phyloP scores from a whole-genome alignment of 2,329 filamentous ascomycete genomes.

The Colletotrichum aenigma region DNA sequence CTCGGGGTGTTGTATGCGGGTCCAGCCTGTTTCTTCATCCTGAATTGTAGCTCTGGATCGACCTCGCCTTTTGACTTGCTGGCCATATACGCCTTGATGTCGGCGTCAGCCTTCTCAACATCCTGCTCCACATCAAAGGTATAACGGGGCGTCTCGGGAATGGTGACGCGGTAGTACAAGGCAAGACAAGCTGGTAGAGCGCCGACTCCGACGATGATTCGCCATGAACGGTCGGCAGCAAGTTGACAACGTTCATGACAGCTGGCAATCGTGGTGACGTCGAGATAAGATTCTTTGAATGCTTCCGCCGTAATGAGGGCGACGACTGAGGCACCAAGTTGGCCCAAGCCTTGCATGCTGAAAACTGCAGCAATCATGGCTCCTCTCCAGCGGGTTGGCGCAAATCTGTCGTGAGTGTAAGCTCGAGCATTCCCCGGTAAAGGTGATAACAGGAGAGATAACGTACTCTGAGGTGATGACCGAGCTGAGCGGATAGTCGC shows the following conservation, averaged over 20 bases:
- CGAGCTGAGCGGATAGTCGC: conserved; percentile 80
- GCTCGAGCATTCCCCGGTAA: not conserved
- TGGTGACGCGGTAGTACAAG: conserved; percentile 85
- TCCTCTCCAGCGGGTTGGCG: conserved; percentile 80
- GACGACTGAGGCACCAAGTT: conserved; percentile 73
- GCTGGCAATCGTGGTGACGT: conserved; percentile 35
- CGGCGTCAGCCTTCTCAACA: conserved; percentile 74
- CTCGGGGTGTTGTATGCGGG: conserved; percentile 66
- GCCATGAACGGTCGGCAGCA: conserved; percentile 82
- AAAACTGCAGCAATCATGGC: conserved; percentile 86
- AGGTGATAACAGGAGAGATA: no score
- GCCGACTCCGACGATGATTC: conserved; percentile 80
- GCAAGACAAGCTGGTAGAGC: conserved; percentile 79
- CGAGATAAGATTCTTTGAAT: conserved; percentile 59
- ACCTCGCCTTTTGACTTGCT: conserved; percentile 52
- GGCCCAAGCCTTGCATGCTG: conserved; percentile 85
- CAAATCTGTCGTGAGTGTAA: conserved; percentile 58
- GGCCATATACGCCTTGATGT: conserved; percentile 66
- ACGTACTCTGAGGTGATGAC: conserved; percentile 78
- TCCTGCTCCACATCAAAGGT: conserved; percentile 82
- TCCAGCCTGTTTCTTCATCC: conserved; percentile 56
- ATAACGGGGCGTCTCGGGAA: conserved; percentile 84
- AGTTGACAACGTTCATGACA: conserved; percentile 69
- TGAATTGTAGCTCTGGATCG: conserved; percentile 52
- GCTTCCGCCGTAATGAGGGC: conserved; percentile 70